A percentile compares a stretch with the other conserved stretches of the same genome.
Conservation (phyloP, 768 basidiomycete genomes). For the Kwoniella sp. region DNA sequence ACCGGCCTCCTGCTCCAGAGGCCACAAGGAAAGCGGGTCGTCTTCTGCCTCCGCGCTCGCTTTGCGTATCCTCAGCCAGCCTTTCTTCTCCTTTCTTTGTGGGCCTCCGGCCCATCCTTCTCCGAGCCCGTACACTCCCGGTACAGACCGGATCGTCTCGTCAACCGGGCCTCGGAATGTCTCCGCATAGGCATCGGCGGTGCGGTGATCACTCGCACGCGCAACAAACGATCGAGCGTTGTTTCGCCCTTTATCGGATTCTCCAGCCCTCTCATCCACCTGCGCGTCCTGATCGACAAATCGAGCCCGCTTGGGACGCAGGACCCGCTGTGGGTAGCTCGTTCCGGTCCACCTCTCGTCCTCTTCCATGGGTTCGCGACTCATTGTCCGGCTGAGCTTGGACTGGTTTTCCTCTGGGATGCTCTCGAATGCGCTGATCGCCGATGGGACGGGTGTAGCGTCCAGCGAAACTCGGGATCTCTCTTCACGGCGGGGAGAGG, state of each 20-base stretch:
- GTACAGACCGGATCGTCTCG: conserved; percentile 18
- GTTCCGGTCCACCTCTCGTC: no score
- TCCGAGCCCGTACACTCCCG: conserved; percentile 38
- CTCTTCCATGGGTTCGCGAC: no score
- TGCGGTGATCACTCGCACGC: no score
- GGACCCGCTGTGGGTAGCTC: background rate
- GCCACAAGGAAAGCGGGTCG: conserved; percentile 14
- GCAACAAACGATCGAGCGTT: no score
- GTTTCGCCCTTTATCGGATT: no score
- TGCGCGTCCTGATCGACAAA: background rate
- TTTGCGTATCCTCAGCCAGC: conserved; percentile 7
- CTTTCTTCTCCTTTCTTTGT: background rate
- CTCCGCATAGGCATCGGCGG: background rate
- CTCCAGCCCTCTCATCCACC: conserved; percentile 1
- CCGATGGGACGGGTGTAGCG: conserved; percentile 3
- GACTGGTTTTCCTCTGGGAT: background rate
- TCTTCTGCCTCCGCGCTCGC: background rate
- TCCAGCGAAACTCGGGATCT: conserved; percentile 13
- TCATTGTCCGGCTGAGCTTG: no score
- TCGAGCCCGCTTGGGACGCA: conserved; percentile 3
- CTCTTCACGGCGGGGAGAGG: conserved; percentile 1
- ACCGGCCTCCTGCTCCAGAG: background rate
- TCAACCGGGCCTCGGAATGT: conserved; percentile 2
- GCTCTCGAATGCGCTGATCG: background rate
- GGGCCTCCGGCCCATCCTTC: conserved; percentile 44